These are phyloP conservation scores for Rhododendron vialii DNA, from an alignment of 148 eudicot species.

Conservation along the genomic window DNA sequence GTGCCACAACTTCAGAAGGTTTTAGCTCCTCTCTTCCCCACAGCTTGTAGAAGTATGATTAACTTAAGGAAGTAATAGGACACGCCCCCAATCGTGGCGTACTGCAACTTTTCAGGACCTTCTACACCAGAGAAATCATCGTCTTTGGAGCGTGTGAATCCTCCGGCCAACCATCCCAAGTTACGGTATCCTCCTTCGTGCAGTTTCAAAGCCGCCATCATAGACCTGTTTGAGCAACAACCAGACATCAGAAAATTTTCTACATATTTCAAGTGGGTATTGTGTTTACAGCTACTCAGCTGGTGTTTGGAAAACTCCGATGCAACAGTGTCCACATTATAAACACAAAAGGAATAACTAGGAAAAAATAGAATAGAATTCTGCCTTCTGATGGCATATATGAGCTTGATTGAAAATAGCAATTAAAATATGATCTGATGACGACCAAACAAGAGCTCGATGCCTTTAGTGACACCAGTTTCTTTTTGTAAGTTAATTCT, in stretches of 20 bases:
- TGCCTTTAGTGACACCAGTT: too few relatives aligned
- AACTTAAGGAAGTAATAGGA: not conserved
- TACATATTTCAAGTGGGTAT: too few relatives aligned
- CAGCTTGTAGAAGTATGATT: not conserved
- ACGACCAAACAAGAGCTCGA: too few relatives aligned
- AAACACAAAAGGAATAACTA: too few relatives aligned
- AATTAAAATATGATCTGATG: not conserved
- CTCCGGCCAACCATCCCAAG: conserved; percentile 88
- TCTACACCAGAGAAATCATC: conserved; percentile 60
- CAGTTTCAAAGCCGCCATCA: conserved; percentile 65
- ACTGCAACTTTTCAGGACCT: conserved; percentile 83
- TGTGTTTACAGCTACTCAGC: not conserved
- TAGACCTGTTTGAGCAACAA: conserved; percentile 41
- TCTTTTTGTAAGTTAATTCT: not conserved
- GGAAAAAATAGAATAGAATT: not conserved
- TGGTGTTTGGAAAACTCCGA: not conserved
- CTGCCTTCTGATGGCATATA: not conserved
- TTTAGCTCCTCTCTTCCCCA: not conserved
- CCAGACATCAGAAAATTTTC: too few relatives aligned
- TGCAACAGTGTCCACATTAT: too few relatives aligned
- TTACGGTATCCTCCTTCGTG: conserved; percentile 70
- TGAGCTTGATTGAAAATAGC: not conserved
- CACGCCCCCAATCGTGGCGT: conserved; percentile 77
- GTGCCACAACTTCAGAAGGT: not conserved
- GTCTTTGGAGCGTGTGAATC: conserved; percentile 56